Base-by-base conservation (phyloP, 1,139 yeast species). In the Kodamaea derodonti region DNA sequence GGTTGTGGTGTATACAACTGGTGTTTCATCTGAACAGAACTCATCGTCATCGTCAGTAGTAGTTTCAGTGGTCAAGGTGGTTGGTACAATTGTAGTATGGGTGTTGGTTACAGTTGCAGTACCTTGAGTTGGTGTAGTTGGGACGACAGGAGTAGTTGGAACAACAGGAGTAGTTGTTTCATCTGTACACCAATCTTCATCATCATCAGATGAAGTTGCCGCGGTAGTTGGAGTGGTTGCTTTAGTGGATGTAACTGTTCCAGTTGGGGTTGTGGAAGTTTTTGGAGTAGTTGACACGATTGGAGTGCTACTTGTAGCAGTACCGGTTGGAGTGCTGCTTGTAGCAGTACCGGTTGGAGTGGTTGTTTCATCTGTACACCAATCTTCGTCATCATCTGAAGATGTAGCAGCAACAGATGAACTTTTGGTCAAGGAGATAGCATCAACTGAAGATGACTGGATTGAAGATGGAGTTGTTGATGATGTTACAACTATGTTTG, bases 351-450 rank as follows among this genome's bases (percentile, higher is more conserved):
- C 13, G 11, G 30, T 27, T 10, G 30, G 12, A 27, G 20, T 17
- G 3, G 18, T 14, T 27, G 30, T 18, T 20, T 18, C 31, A 14
- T 22, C 31, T 14, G 34, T 12, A 15, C 35, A 33, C 24, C 30
- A 31, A 8, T 35, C 37, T 15, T 35, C 38, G 22, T 35, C 38
- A 15, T 33, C 39, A 14, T 18, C 31, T 3, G 37, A 20, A 14
- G 36, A 33, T 2, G 24, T 28, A 20, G 37, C 14, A 3, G 30
- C 18, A 6, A 29, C 29, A 27, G 36, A 30, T 2, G 33, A 9
- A 20, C 35, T 31, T 10, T n/a, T 13, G 3, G 28, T 14, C 3
- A 3, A 11, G 4, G 30, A 27, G 3, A 20, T 15, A 9, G 30
- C 3, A 4, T 14, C 20, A 3, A 12, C 18, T 10, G 30, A 27